Evolutionary conservation across 768 basidiomycete species (phyloP), one percentile per base, ranked within the genome.

Genomic region (Nidularia pulvinata): DNA sequence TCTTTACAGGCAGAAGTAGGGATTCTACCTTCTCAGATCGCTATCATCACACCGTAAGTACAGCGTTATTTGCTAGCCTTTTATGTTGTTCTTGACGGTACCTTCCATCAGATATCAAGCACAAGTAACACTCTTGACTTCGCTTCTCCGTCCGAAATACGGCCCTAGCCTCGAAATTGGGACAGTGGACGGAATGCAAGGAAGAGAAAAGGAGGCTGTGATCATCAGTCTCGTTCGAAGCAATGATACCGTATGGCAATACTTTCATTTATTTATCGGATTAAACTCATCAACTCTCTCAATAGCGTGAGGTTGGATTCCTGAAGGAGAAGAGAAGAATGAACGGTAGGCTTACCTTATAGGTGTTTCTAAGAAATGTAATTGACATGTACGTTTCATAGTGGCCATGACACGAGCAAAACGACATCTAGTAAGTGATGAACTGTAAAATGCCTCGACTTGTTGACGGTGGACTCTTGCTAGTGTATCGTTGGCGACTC

Each of bases 171-270:
- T 98, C 1, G 95, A 98, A 59, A 93, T 97, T 44, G 97, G 95
- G 1, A 93, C 90, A 0, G 95, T 98, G 1, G 97, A 98, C 64
- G 94, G 95, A 0, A 91, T 98, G 87, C 97, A 99, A 74, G 96
- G 96, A 0, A 83, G 97, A 48, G 96, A 99, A 67, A 93, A 93
- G 59, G 93, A 98, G 51, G 94, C 94, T 0, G 84, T 98, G 37
- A 83, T 98, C 22, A 91, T 99, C 50, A 92, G 85, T 59, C 81
- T 99, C 3, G 97, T 98, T 1, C 79, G 97, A 25, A 95, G 93
- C 59, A 99, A 98, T 61, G 86, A 90, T 50, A 85, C 82, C 70
- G 91, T 87, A 55, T 3, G 73, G n/a, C 11, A 19, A 6, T 46
- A 46, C 22, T 19, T n/a, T n/a, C n/a, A n/a, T n/a, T n/a, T n/a